Evolutionary conservation across 495 filamentous ascomycete species (phyloP).

Genomic region (Penicillium atrosanguineum): DNA sequence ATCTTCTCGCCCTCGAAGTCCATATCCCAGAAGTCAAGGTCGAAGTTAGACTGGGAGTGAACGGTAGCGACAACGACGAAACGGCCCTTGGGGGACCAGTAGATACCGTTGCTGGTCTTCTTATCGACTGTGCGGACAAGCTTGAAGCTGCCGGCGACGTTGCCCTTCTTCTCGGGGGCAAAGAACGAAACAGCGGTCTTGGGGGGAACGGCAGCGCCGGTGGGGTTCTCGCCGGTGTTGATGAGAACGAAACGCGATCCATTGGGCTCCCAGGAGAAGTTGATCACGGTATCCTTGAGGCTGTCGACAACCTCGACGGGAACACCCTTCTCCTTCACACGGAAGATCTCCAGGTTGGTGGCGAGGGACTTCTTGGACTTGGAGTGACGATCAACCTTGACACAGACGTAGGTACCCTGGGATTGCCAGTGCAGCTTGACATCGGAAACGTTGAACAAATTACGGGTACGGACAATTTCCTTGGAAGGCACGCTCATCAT

Average conservation of each 20-base stretch:
- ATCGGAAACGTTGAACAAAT: slow-evolving; percentile 95
- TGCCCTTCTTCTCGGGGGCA: slow-evolving; percentile 89
- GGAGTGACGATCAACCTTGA: slow-evolving; percentile 97
- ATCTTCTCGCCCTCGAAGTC: slow-evolving; percentile 97
- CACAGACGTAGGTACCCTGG: slow-evolving; percentile 87
- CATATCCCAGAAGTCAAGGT: slow-evolving; percentile 95
- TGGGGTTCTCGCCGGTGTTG: slow-evolving; percentile 81
- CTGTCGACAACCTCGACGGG: slow-evolving; percentile 97
- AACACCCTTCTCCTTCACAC: slow-evolving; percentile 91
- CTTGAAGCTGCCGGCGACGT: slow-evolving; percentile 85
- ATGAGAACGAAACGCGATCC: slow-evolving; percentile 96
- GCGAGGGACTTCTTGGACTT: slow-evolving; percentile 98
- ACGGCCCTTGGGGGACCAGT: slow-evolving; percentile 97
- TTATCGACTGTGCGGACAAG: slow-evolving; percentile 90
- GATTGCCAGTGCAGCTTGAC: slow-evolving; percentile 96
- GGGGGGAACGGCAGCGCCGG: slow-evolving; percentile 77
- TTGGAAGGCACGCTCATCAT: slow-evolving; percentile 96
- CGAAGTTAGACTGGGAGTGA: slow-evolving; percentile 84
- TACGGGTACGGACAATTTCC: slow-evolving; percentile 86
- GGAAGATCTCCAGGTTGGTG: slow-evolving; percentile 98
- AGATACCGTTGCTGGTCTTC: slow-evolving; percentile 98
- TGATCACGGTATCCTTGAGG: slow-evolving; percentile 96
- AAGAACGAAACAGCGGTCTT: slow-evolving; percentile 96
- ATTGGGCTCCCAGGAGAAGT: slow-evolving; percentile 98
- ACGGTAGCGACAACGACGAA: slow-evolving; percentile 93